Percentiles rank a stretch among this genome's conserved stretches.
Conservation (phyloP, 306 rosid genomes). For the Pyrus bretschneideri region DNA sequence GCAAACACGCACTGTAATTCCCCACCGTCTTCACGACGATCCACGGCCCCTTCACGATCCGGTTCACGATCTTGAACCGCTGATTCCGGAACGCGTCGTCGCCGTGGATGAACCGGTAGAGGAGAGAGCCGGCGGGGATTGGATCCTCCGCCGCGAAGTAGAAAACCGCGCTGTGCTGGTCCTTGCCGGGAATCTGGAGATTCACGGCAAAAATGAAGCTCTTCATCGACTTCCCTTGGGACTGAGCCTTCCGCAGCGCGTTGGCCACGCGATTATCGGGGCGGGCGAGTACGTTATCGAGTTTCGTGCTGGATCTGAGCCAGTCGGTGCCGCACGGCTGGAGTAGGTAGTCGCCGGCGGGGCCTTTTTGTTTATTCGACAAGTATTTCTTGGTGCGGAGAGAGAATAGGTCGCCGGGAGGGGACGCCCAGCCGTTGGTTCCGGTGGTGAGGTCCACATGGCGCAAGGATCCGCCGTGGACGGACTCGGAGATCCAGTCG, state of each 20-base stretch:
- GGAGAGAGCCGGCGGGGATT: constrained; percentile 54
- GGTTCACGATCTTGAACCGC: constrained; percentile 84
- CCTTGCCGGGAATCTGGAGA: constrained; percentile 84
- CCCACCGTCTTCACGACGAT: constrained; percentile 82
- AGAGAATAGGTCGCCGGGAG: constrained; percentile 71
- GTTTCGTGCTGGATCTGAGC: constrained; percentile 68
- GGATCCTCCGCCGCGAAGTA: constrained; percentile 73
- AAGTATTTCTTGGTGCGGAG: constrained; percentile 59
- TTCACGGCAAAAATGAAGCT: constrained; percentile 80
- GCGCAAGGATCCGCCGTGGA: constrained; percentile 65
- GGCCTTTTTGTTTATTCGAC: constrained; percentile 46
- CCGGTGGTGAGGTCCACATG: constrained; percentile 64
- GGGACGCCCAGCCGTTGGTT: constrained; percentile 88
- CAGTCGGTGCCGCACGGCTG: constrained; percentile 76
- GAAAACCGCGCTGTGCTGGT: constrained; percentile 81
- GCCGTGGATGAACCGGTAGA: constrained; percentile 64
- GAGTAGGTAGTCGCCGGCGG: constrained; percentile 70
- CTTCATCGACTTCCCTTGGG: constrained; percentile 47
- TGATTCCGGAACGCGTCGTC: constrained; percentile 72
- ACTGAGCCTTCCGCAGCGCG: constrained; percentile 51
- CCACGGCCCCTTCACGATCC: constrained; percentile 97
- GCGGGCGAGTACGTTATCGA: constrained; percentile 74
- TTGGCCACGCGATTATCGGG: constrained; percentile 59
- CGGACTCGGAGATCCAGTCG: constrained; percentile 53
- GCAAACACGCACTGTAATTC: constrained; percentile 68